Evolutionary conservation across 108 stramenopile species (phyloP).

Genomic region (Ochromonas danica): DNA sequence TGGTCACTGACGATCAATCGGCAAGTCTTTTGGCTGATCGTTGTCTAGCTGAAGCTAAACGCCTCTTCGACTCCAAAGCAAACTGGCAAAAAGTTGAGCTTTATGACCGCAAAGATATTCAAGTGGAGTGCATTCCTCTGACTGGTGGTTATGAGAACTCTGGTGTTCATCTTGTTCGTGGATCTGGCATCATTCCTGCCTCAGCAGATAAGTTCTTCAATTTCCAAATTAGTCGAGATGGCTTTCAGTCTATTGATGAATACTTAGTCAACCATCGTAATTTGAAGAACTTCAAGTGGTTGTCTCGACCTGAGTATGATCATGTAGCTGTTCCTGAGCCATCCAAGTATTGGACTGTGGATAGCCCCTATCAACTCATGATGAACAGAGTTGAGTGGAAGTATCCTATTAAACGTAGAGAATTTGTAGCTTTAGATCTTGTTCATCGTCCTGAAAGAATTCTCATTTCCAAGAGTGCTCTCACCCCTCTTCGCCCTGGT

Average conservation of each 20-base stretch:
- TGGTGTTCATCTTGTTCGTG: conserved; percentile 42
- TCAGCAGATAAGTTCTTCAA: conserved; percentile 42
- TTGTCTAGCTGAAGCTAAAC: conserved; percentile 46
- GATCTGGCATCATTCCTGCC: conserved; percentile 39
- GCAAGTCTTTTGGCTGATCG: conserved; percentile 41
- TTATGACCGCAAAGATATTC: conserved; percentile 41
- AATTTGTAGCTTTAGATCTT: conserved; percentile 47
- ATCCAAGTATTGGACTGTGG: no score
- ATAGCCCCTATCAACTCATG: conserved; percentile 47
- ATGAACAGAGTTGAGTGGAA: conserved; percentile 48
- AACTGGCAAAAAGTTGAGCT: conserved; percentile 46
- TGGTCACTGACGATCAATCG: conserved; percentile 44
- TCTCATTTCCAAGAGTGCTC: conserved; percentile 49
- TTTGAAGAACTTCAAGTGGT: conserved; percentile 44
- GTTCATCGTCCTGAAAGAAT: conserved; percentile 42
- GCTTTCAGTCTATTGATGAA: conserved; percentile 49
- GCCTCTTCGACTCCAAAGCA: conserved; percentile 43
- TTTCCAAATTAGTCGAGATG: conserved; percentile 43
- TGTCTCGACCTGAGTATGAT: conserved; percentile 40
- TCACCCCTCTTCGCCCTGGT: conserved; percentile 44
- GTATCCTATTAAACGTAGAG: conserved; percentile 45
- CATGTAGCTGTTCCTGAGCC: no score
- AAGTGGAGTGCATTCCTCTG: conserved; percentile 42
- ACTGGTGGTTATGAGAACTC: conserved; percentile 43
- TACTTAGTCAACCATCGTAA: conserved; percentile 51